Evolutionary conservation across 192 early-diverging fungal genomes (phyloP).

Genomic region (Coemansia sp.): DNA sequence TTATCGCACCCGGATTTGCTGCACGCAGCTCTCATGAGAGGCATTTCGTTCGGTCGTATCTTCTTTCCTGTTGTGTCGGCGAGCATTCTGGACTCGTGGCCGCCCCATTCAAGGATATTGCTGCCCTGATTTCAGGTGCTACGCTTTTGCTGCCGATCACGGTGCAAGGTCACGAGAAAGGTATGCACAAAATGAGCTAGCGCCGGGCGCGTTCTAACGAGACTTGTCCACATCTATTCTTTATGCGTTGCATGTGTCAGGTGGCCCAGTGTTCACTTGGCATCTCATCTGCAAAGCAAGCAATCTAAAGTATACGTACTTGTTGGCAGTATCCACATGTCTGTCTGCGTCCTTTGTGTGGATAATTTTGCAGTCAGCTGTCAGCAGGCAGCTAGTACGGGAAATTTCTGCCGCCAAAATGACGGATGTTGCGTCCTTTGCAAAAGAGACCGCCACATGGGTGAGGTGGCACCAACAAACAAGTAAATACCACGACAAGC

Average conservation of each 20-base stretch:
- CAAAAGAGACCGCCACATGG: not conserved
- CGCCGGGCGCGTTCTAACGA: not conserved
- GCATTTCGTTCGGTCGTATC: not conserved
- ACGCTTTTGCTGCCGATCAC: not conserved
- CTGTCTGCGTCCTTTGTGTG: not conserved
- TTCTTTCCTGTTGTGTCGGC: not conserved
- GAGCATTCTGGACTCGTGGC: not conserved
- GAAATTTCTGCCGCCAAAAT: not conserved
- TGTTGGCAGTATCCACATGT: slow-evolving; percentile 3
- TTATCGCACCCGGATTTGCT: slow-evolving; percentile 1
- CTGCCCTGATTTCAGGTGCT: not conserved
- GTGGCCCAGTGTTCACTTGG: not conserved
- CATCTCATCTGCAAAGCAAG: slow-evolving; percentile 3
- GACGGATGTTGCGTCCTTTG: not conserved
- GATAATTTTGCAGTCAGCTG: slow-evolving; percentile 1
- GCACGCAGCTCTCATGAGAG: slow-evolving; percentile 8
- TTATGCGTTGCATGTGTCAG: slow-evolving; percentile 1
- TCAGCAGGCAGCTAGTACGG: not conserved
- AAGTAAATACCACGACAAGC: not conserved
- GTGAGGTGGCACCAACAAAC: not conserved
- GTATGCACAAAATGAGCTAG: not conserved
- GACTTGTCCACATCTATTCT: not conserved
- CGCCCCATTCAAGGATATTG: not conserved
- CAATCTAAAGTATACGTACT: not conserved
- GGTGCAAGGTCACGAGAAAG: not conserved